Base-by-base conservation (phyloP, 1,284 basidiomycete genomes). In the Tilletia setariae region DNA sequence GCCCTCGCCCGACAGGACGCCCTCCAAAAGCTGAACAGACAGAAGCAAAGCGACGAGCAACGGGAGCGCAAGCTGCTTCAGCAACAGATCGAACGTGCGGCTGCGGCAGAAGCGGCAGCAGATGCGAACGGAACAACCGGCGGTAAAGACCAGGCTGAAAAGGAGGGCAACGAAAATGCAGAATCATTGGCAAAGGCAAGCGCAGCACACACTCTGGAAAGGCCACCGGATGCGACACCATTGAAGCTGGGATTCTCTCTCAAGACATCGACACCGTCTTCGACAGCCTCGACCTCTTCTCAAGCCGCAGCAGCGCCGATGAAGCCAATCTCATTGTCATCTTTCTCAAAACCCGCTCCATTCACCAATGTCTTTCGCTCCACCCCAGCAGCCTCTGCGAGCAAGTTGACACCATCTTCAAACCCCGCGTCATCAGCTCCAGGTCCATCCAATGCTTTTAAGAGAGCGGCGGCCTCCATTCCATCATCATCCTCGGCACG, bases 71-170 rank as follows among this genome's bases (percentile, higher is more conserved):
- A 89, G 78, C 87, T 94, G 70, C 91, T 99, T 68, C 87, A 91
- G 28, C 93, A 98, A 78, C 95, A 98, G 85, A 98, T 98, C 69
- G 92, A 92, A 77, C 87, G 93, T 35, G 95, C 96, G 32, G 95
- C 96, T 63, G 82, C 68, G 42, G 83, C 83, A 32, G 67, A 64
- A 23, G 66, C 72, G 15, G 70, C 82, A n/a, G 79, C 83, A 0
- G 80, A 82, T n/a, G 80, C 40, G 1, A 56, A 2, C 1, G 21
- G 16, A 2, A 6, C 40, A n/a, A 53, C 61, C 21, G n/a, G 11
- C 9, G n/a, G 1, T 3, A 9, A n/a, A 8, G 53, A 4, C 23
- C 21, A 23, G 19, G 28, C 21, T 59, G 15, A 59, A 3, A 9
- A 23, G 53, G 53, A n/a, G 28, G 53, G 11, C 9, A 30, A 9